phyloP scores from a whole-genome alignment of 495 filamentous ascomycete species.

The Xylaria acuta region DNA sequence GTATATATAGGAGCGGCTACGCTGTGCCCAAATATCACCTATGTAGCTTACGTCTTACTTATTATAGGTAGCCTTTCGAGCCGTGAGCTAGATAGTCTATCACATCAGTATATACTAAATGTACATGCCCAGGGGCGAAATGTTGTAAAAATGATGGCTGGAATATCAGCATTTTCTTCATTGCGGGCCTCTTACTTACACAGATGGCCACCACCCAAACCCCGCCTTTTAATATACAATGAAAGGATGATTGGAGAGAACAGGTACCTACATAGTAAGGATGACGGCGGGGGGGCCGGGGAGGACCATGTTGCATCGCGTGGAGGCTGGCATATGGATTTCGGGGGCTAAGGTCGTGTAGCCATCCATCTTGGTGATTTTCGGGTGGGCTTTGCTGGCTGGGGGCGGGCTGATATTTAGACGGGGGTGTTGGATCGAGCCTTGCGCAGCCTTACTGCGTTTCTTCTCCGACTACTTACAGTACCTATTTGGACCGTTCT shows the following conservation, averaged over 20 bases:
- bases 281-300: not conserved
- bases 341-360: conserved; percentile 11
- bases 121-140: not conserved
- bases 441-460: not conserved
- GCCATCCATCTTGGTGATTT: not conserved
- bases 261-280: not conserved
- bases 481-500: not conserved
- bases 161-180: not conserved
- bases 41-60: not conserved
- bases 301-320: not conserved
- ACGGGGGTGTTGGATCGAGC: not conserved
- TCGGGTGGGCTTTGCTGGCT: not conserved
- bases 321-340: not conserved
- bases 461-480: not conserved
- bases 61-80: not conserved
- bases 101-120: no score
- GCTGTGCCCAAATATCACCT: no score
- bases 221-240: not conserved
- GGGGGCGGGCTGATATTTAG: not conserved
- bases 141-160: not conserved
- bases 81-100: no score
- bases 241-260: not conserved
- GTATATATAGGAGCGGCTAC: no score
- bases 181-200: not conserved
- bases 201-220: not conserved